Conservation (phyloP, 2,329 filamentous ascomycete genomes). For the Diaporthe ampelina region DNA sequence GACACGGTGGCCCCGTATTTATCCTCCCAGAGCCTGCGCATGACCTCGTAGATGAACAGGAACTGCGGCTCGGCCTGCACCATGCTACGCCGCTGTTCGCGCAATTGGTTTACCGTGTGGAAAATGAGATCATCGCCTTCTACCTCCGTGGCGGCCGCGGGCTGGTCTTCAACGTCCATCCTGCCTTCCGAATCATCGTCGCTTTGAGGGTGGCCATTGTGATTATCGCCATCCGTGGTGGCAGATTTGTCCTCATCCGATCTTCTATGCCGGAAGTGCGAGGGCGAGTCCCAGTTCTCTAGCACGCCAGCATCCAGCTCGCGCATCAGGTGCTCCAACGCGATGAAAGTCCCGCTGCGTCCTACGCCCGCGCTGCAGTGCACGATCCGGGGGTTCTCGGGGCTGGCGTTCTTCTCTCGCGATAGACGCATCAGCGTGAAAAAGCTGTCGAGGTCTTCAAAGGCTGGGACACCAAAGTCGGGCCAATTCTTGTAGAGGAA, state of each 20-base stretch:
- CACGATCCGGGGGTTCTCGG: constrained; percentile 81
- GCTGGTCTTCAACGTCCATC: constrained; percentile 32
- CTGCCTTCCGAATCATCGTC: constrained; percentile 50
- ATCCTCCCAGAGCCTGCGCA: constrained; percentile 81
- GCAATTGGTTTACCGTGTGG: constrained; percentile 82
- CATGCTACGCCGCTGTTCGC: constrained; percentile 94
- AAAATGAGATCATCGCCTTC: constrained; percentile 75
- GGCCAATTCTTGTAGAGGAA: constrained; percentile 91
- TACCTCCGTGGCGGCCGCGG: constrained; percentile 45
- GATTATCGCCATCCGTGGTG: constrained; percentile 43
- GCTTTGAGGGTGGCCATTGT: background rate
- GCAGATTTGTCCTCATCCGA: constrained; percentile 35
- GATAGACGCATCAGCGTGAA: constrained; percentile 79
- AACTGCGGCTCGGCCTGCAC: constrained; percentile 91
- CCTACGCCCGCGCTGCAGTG: constrained; percentile 95
- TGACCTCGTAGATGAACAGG: constrained; percentile 88
- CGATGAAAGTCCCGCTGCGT: constrained; percentile 94
- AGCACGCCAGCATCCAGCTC: constrained; percentile 84
- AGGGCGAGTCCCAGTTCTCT: constrained; percentile 57
- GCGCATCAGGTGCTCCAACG: constrained; percentile 89
- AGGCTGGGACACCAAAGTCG: constrained; percentile 85
- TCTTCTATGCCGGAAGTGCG: constrained; percentile 13
- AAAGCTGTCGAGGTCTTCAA: constrained; percentile 76
- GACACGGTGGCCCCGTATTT: constrained; percentile 61
- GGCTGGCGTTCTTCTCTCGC: constrained; percentile 66